Evolutionary conservation across 495 filamentous ascomycete genomes (phyloP).

Genomic region (Podospora australis): DNA sequence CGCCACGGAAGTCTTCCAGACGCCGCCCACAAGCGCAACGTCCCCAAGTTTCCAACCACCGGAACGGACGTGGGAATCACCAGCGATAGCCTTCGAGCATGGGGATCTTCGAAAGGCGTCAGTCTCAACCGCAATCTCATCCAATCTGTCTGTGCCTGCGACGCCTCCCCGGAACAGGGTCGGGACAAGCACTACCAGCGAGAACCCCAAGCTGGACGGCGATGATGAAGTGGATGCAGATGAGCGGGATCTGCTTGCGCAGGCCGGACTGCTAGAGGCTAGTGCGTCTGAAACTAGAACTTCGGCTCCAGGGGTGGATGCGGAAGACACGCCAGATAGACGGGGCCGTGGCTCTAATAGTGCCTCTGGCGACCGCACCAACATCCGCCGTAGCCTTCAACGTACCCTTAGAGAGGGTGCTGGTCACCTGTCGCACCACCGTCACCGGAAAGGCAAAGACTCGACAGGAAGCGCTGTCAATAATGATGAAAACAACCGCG

Average conservation of each 20-base stretch:
- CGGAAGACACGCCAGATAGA: slow-evolving; percentile 28
- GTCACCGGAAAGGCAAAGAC: slow-evolving; percentile 71
- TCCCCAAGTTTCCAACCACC: slow-evolving; percentile 41
- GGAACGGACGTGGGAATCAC: slow-evolving; percentile 48
- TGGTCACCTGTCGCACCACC: slow-evolving; percentile 59
- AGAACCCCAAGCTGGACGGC: slow-evolving; percentile 21
- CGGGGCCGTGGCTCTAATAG: slow-evolving; percentile 25
- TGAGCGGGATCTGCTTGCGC: slow-evolving; percentile 45
- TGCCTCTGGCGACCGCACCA: slow-evolving; percentile 41
- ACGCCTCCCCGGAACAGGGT: slow-evolving; percentile 26
- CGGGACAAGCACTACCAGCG: slow-evolving; percentile 14
- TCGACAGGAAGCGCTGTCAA: slow-evolving; percentile 55
- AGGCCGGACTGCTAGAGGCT: slow-evolving; percentile 41
- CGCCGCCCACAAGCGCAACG: slow-evolving; percentile 39
- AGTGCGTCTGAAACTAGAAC: slow-evolving; percentile 16
- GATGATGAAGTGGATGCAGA: slow-evolving; percentile 37
- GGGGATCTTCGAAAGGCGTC: slow-evolving; percentile 33
- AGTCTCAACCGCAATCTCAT: slow-evolving; percentile 36
- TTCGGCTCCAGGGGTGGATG: slow-evolving; percentile 17
- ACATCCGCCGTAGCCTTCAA: slow-evolving; percentile 82
- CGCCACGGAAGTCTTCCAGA: slow-evolving; percentile 37
- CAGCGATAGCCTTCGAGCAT: slow-evolving; percentile 38
- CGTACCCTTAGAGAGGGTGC: slow-evolving; percentile 77
- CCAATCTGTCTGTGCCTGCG: slow-evolving; percentile 22
- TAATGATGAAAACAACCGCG: slow-evolving; percentile 54